phyloP scores from a whole-genome alignment of 2,329 filamentous ascomycete species.

The Madurella mycetomatis region DNA sequence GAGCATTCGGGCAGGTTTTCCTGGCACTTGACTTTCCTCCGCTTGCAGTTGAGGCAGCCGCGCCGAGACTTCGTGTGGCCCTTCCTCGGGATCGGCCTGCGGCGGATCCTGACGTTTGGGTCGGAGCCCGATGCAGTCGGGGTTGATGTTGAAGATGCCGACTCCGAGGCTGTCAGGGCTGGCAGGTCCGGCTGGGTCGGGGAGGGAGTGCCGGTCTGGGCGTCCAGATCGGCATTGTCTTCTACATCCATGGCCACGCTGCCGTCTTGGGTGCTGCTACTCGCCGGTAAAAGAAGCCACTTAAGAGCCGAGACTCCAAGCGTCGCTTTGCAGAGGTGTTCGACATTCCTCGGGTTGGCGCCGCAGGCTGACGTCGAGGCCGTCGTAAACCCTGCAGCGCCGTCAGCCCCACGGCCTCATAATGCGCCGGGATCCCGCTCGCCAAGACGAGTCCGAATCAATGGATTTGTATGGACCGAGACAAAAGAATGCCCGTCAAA shows the following conservation, averaged over 20 bases:
- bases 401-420: too few species aligned
- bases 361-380: conserved; percentile 1
- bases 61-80: conserved; percentile 38
- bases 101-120: conserved; percentile 10
- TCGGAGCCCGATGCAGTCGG: conserved; percentile 1
- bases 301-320: neutral
- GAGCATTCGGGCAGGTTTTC: conserved; percentile 34
- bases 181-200: too few species aligned
- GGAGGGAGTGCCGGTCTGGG: neutral
- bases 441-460: too few species aligned
- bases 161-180: neutral
- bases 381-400: neutral
- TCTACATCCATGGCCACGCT: neutral
- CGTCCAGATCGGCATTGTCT: too few species aligned
- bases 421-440: neutral
- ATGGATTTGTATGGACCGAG: too few species aligned
- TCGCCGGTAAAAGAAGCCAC: too few species aligned
- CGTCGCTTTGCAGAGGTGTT: neutral
- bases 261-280: neutral
- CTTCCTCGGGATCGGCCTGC: conserved; percentile 27
- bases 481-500: too few species aligned
- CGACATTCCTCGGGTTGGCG: neutral
- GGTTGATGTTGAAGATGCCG: neutral
- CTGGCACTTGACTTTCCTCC: conserved; percentile 44
- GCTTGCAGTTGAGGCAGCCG: conserved; percentile 39